Percentiles rank a stretch among this genome's conserved stretches.
phyloP scores from a whole-genome alignment of 352 stramenopile species.

The Phytophthora citrophthora region DNA sequence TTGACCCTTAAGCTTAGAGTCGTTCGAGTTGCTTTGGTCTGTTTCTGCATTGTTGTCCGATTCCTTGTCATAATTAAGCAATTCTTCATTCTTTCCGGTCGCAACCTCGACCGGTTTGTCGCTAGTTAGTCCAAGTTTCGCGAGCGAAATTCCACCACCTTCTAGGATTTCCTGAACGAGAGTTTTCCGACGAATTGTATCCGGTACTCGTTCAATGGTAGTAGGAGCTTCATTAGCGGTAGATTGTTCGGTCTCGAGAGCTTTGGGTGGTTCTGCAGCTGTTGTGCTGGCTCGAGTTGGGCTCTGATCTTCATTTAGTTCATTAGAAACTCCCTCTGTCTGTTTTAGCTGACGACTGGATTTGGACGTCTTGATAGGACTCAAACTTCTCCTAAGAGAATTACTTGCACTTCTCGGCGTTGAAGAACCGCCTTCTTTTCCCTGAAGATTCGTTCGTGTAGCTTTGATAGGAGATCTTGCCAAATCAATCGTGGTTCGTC shows the following conservation, averaged over 20 bases:
- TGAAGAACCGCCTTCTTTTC: conserved; percentile 7
- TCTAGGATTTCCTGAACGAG: conserved; percentile 29
- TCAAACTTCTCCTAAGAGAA: conserved; percentile 20
- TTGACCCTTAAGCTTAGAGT: background rate
- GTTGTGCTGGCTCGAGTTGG: background rate
- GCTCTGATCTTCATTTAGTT: background rate
- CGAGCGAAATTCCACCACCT: conserved; percentile 3
- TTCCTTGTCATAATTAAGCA: background rate
- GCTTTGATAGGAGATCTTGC: background rate
- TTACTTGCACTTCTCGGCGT: conserved; percentile 1
- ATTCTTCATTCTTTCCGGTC: background rate
- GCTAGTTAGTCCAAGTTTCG: conserved; percentile 13
- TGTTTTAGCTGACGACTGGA: conserved; percentile 22
- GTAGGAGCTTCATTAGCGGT: background rate
- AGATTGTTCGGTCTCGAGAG: background rate
- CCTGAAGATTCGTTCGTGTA: background rate
- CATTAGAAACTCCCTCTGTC: background rate
- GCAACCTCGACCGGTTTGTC: background rate
- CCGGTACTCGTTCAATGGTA: background rate
- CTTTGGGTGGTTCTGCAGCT: background rate
- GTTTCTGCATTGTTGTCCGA: conserved; percentile 20
- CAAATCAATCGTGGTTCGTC: conserved; percentile 6
- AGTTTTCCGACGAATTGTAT: conserved; percentile 17
- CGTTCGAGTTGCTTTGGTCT: background rate
- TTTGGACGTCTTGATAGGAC: conserved; percentile 1